A percentile compares a stretch with the other conserved stretches of the same genome.
Evolutionary conservation across 2,329 filamentous ascomycete species (phyloP).

Genomic region (Celoporthe dispersa): DNA sequence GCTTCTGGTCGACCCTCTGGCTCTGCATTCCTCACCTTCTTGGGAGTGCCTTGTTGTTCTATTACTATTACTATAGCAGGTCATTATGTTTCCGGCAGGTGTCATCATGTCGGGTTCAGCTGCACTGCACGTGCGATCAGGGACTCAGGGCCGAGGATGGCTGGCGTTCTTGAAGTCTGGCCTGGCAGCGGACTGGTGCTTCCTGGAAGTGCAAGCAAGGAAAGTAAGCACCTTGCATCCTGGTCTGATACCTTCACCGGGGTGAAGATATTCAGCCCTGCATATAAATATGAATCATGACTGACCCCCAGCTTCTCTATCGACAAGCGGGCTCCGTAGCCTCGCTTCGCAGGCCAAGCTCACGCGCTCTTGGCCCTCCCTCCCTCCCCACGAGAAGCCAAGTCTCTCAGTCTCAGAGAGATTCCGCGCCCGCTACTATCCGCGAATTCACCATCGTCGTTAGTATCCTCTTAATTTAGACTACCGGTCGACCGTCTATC

Average conservation of each 20-base stretch:
- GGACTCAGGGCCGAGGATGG: neutral
- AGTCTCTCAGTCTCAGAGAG: neutral
- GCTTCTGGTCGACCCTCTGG: neutral
- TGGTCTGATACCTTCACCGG: neutral
- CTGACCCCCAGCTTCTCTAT: neutral
- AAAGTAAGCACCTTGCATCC: neutral
- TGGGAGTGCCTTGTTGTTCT: neutral
- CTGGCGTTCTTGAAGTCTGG: neutral
- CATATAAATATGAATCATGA: neutral
- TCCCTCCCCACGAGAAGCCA: neutral
- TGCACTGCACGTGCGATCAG: neutral
- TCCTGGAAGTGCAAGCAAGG: neutral
- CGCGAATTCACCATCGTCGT: too few relatives aligned
- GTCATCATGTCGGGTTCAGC: neutral
- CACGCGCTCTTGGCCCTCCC: neutral
- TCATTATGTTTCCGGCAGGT: neutral
- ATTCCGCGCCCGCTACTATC: too few relatives aligned
- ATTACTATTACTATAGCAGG: neutral
- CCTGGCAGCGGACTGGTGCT: neutral
- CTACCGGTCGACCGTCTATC: neutral
- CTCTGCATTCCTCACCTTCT: neutral
- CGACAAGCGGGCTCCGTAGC: neutral
- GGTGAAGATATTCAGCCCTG: neutral
- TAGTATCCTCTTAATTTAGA: too few relatives aligned
- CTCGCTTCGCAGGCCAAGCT: neutral